Evolutionary conservation across 352 stramenopile genomes (phyloP).

Genomic region (Phytopythium vexans): DNA sequence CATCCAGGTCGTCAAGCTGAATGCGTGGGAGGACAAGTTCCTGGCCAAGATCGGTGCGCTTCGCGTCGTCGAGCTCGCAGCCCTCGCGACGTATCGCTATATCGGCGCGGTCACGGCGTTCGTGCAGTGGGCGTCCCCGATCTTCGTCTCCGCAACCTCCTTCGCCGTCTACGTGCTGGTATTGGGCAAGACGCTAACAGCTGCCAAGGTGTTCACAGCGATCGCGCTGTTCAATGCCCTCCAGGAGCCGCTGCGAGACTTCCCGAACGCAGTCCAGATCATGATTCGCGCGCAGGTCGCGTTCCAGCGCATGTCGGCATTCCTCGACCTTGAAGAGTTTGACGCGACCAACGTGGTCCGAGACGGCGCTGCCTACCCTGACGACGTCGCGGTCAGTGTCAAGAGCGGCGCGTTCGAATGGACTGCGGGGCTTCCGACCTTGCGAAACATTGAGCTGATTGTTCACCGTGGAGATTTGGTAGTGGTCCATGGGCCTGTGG

Average conservation of each 20-base stretch:
- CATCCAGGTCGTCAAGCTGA: slow-evolving; percentile 93
- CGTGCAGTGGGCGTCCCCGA: slow-evolving; percentile 12
- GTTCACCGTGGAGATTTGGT: slow-evolving; percentile 28
- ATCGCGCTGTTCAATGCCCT: slow-evolving; percentile 17
- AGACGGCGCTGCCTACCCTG: slow-evolving; percentile 4
- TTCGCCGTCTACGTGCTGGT: slow-evolving; percentile 24
- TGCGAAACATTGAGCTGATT: slow-evolving; percentile 17
- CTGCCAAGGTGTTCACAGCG: slow-evolving; percentile 42
- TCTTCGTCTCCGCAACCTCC: slow-evolving; percentile 14
- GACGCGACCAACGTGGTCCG: slow-evolving; percentile 4
- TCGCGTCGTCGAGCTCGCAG: slow-evolving; percentile 13
- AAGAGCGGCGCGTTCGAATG: slow-evolving; percentile 23
- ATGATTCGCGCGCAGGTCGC: slow-evolving; percentile 18
- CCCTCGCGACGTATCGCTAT: slow-evolving; percentile 12
- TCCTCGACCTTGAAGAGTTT: slow-evolving; percentile 16
- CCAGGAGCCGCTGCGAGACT: slow-evolving; percentile 13
- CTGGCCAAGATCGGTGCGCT: slow-evolving; percentile 15
- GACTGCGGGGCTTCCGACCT: slow-evolving; percentile 7
- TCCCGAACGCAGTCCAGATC: slow-evolving; percentile 12
- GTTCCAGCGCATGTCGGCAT: slow-evolving; percentile 21
- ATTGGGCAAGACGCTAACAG: slow-evolving; percentile 32
- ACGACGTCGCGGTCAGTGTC: slow-evolving; percentile 17
- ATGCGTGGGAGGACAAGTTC: slow-evolving; percentile 72
- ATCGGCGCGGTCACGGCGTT: slow-evolving; percentile 15
- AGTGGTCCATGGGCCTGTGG: slow-evolving; percentile 27